Evolutionary conservation across 257 asterid species (phyloP).

Genomic region (Przewalskia tangutica): DNA sequence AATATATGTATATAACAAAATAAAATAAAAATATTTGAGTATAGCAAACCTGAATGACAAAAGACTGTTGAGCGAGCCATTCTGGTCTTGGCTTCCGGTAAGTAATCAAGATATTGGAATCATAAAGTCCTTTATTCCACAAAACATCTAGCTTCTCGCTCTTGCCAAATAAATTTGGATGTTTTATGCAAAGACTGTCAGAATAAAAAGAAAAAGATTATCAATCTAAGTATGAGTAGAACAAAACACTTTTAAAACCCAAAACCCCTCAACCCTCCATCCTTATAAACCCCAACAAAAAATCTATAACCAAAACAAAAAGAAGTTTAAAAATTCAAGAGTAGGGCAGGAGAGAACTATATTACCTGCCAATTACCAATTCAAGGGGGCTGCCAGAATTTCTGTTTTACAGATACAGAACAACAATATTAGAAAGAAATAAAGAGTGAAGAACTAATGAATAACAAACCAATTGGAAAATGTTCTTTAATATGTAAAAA

Average conservation of each 20-base stretch:
- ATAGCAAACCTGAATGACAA: conserved; percentile 69
- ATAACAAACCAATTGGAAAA: background rate
- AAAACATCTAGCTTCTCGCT: conserved; percentile 91
- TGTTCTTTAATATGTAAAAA: conserved; percentile 2
- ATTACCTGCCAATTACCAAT: conserved; percentile 83
- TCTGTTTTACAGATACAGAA: conserved; percentile 33
- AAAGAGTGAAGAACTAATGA: background rate
- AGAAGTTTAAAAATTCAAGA: background rate
- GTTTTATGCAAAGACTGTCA: conserved; percentile 86
- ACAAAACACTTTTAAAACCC: background rate
- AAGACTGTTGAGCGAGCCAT: conserved; percentile 81
- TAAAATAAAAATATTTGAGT: background rate
- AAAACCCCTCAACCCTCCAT: background rate
- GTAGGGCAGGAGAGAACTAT: background rate
- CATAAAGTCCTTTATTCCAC: conserved; percentile 95
- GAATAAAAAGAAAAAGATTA: conserved; percentile 2
- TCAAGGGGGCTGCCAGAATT: conserved; percentile 71
- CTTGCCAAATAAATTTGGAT: conserved; percentile 89
- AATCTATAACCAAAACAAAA: background rate
- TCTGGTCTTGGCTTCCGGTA: conserved; percentile 85
- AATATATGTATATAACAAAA: background rate
- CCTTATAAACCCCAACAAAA: background rate
- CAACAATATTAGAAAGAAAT: conserved; percentile 10
- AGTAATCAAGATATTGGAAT: conserved; percentile 70
- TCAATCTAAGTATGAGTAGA: background rate